A percentile compares a stretch with the other conserved stretches of the same genome.
phyloP scores from a whole-genome alignment of 2,329 filamentous ascomycete species.

The Colletotrichum australisinense region DNA sequence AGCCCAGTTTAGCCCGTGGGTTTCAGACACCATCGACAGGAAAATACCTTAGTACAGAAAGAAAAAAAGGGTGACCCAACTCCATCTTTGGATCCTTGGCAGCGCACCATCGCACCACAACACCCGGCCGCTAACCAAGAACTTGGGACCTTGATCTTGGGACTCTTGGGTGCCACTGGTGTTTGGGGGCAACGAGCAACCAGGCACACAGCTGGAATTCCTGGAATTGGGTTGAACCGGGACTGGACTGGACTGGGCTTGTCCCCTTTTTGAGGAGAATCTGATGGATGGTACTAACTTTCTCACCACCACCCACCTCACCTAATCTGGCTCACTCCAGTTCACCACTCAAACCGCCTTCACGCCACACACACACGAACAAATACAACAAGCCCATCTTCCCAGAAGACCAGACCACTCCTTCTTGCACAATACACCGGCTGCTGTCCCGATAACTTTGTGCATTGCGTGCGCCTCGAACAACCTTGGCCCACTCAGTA shows the following conservation, averaged over 20 bases:
- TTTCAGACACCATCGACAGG: conserved; percentile 34
- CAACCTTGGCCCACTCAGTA: neutral
- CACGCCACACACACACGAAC: neutral
- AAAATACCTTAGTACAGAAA: conserved; percentile 1
- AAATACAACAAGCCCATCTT: neutral
- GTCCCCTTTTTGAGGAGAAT: conserved; percentile 26
- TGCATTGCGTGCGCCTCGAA: conserved; percentile 8
- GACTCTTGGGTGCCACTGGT: neutral
- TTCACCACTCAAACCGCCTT: neutral
- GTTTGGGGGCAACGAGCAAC: neutral
- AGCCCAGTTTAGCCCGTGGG: conserved; percentile 23
- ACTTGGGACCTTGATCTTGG: conserved; percentile 15
- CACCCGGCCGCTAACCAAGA: conserved; percentile 28
- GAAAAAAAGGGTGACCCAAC: conserved; percentile 12
- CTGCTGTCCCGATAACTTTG: neutral
- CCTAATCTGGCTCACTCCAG: neutral
- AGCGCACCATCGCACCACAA: neutral
- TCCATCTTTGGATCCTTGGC: conserved; percentile 35
- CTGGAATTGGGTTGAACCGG: conserved; percentile 3
- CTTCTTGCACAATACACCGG: neutral
- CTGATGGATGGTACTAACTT: conserved; percentile 25
- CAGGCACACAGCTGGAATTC: conserved; percentile 5
- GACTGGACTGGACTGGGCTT: conserved; percentile 15
- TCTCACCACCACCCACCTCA: conserved; percentile 23
- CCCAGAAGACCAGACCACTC: neutral